Conservation (phyloP, 2,329 filamentous ascomycete species). For the Boeremia exigua region DNA sequence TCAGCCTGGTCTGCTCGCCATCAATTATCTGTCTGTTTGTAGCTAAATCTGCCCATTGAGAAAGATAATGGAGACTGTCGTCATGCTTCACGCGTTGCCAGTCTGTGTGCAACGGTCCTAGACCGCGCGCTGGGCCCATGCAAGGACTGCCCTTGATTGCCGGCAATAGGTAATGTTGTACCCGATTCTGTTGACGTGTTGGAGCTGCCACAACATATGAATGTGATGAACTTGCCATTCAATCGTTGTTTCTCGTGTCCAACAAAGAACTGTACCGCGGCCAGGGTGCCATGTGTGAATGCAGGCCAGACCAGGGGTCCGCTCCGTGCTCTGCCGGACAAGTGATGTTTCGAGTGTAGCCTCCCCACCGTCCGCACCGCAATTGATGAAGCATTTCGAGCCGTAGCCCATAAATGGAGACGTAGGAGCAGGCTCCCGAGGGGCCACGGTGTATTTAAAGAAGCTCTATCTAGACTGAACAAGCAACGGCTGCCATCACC, state of each 20-base stretch:
- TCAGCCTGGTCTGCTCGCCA: too few species aligned
- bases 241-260: conserved; percentile 17
- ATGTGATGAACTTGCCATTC: conserved; percentile 20
- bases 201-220: conserved; percentile 21
- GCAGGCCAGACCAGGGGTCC: conserved; percentile 27
- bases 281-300: conserved; percentile 48
- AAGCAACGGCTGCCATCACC: conserved; percentile 3
- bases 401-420: conserved; percentile 17
- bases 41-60: not conserved
- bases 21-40: too few species aligned
- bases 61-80: conserved; percentile 11
- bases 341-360: conserved; percentile 18
- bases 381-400: conserved; percentile 12
- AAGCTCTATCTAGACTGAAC: not conserved
- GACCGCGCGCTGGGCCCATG: conserved; percentile 25
- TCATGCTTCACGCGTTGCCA: conserved; percentile 27
- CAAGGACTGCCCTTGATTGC: conserved; percentile 33
- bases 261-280: conserved; percentile 26
- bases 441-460: not conserved
- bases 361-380: not conserved
- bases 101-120: conserved; percentile 16
- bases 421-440: conserved; percentile 6
- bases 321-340: conserved; percentile 21
- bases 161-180: conserved; percentile 31
- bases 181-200: conserved; percentile 32